Conservation (phyloP, 441 rosid genomes). For the Populus hybrid region DNA sequence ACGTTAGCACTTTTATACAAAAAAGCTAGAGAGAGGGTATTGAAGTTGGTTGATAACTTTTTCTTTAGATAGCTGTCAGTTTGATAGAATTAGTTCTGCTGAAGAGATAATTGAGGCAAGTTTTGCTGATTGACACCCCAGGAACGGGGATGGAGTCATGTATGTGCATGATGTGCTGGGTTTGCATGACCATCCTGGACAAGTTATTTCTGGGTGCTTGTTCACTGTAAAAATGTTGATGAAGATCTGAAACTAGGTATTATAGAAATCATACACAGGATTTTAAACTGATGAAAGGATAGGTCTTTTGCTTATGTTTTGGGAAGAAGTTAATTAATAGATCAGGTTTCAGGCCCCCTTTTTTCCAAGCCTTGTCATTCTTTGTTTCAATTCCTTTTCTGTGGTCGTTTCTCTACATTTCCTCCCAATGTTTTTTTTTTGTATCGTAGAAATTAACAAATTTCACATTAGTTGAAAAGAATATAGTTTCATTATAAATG, state of each 20-base stretch:
- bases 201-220: not conserved
- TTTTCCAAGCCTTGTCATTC: not conserved
- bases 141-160: too few relatives aligned
- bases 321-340: conserved; percentile 2
- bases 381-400: not conserved
- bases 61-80: not conserved
- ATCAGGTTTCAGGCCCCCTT: too few relatives aligned
- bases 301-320: conserved; percentile 9
- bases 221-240: conserved; percentile 12
- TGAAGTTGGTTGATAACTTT: conserved; percentile 27
- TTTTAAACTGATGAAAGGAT: conserved; percentile 18
- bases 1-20: conserved; percentile 31
- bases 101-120: not conserved
- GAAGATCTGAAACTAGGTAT: conserved; percentile 17
- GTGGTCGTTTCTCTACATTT: not conserved
- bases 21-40: conserved; percentile 64
- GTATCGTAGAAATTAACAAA: not conserved
- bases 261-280: conserved; percentile 20
- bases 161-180: not conserved
- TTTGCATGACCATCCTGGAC: not conserved
- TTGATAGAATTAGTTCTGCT: conserved; percentile 21
- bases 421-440: not conserved
- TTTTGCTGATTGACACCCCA: conserved; percentile 7
- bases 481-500: not conserved
- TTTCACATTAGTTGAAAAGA: not conserved